Evolutionary conservation across 768 basidiomycete genomes (phyloP).

Genomic region (Psilocybe cyanescens): DNA sequence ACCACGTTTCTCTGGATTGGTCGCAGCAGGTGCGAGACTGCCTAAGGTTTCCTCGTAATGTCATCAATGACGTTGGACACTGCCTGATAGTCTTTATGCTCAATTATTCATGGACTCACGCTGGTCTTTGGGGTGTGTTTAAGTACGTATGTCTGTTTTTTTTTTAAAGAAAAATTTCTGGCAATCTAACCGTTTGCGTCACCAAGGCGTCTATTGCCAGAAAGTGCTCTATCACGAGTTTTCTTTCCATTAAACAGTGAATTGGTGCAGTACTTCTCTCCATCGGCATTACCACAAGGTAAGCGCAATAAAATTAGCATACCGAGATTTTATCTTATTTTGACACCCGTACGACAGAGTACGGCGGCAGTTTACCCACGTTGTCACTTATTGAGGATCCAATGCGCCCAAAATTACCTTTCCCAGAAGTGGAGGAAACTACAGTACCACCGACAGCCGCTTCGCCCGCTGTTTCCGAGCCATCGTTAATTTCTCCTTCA

Average conservation of each 20-base stretch:
- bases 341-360: constrained; percentile 50
- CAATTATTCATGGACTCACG: constrained; percentile 77
- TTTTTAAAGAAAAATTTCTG: constrained; percentile 1
- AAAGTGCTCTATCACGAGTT: constrained; percentile 59
- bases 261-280: constrained; percentile 57
- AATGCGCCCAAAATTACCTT: constrained; percentile 33
- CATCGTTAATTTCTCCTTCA: constrained; percentile 13
- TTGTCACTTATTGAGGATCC: constrained; percentile 56
- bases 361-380: constrained; percentile 63
- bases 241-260: constrained; percentile 66
- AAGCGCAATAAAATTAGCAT: constrained; percentile 18
- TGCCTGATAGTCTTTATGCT: constrained; percentile 60
- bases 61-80: constrained; percentile 14
- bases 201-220: constrained; percentile 64
- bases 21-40: constrained; percentile 61
- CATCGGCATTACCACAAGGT: constrained; percentile 64
- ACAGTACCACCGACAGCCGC: constrained; percentile 1
- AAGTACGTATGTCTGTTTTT: constrained; percentile 48
- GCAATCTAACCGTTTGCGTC: constrained; percentile 2
- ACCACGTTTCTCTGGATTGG: constrained; percentile 76
- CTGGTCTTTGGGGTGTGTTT: constrained; percentile 65
- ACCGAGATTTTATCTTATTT: constrained; percentile 11
- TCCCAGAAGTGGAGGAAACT: constrained; percentile 16
- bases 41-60: neutral
- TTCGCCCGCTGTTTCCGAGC: constrained; percentile 10